phyloP scores from a whole-genome alignment of 2,329 filamentous ascomycete genomes.

The Cytospora piceae region DNA sequence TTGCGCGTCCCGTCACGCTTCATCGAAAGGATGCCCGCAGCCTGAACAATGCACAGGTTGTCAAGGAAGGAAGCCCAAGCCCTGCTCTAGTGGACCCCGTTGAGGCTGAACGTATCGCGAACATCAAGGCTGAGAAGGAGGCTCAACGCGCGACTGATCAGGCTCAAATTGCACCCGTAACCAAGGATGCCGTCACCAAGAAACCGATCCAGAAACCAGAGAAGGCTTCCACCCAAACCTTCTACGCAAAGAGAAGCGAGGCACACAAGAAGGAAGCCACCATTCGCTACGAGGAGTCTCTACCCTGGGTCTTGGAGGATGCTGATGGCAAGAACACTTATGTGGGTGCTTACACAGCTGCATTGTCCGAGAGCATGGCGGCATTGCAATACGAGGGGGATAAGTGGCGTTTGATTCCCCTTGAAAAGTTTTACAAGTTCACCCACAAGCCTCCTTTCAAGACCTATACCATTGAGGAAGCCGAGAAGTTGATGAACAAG shows the following conservation, averaged over 20 bases:
- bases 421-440: conserved; percentile 96
- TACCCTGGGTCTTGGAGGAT: conserved; percentile 97
- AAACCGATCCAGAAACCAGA: conserved; percentile 66
- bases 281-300: conserved; percentile 88
- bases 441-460: conserved; percentile 79
- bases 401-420: conserved; percentile 81
- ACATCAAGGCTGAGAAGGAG: conserved; percentile 76
- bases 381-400: conserved; percentile 73
- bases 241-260: conserved; percentile 76
- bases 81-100: conserved; percentile 55
- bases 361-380: conserved; percentile 83
- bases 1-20: conserved; percentile 83
- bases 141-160: conserved; percentile 84
- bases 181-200: conserved; percentile 55
- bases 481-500: conserved; percentile 80
- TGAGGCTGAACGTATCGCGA: conserved; percentile 67
- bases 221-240: conserved; percentile 78
- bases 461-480: conserved; percentile 78
- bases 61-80: conserved; percentile 57
- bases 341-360: conserved; percentile 88
- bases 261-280: conserved; percentile 76
- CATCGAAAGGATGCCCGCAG: conserved; percentile 86
- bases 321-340: conserved; percentile 94
- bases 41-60: conserved; percentile 64
- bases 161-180: conserved; percentile 88